Conservation (phyloP, 345 rosid genomes). For the Crucihimalaya himalaica region DNA sequence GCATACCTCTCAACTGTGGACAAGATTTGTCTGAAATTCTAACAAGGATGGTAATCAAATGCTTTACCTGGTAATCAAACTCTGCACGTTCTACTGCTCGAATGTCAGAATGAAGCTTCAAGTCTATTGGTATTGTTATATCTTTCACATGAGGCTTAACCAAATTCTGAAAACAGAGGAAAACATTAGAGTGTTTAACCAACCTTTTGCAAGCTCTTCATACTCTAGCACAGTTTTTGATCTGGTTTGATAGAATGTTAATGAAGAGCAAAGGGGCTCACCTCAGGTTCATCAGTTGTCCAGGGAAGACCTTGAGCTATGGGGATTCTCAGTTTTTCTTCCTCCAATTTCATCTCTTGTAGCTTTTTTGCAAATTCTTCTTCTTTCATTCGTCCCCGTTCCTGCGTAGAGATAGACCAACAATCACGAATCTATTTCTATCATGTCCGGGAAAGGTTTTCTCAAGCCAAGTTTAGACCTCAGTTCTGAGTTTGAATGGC, state of each 20-base stretch:
- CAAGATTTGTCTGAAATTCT: neutral
- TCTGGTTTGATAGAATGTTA: neutral
- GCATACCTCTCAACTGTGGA: neutral
- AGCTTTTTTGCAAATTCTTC: constrained; percentile 82
- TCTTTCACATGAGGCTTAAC: constrained; percentile 79
- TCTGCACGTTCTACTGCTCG: constrained; percentile 89
- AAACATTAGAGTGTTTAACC: neutral
- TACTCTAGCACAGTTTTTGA: neutral
- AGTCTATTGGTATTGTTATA: constrained; percentile 66
- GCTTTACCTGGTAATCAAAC: constrained; percentile 75
- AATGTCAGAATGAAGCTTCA: constrained; percentile 69
- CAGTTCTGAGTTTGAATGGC: constrained; percentile 89
- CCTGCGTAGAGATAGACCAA: constrained; percentile 44
- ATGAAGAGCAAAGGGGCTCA: constrained; percentile 27
- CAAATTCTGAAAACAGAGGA: constrained; percentile 51
- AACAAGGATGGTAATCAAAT: neutral
- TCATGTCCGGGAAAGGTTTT: neutral
- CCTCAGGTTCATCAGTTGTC: constrained; percentile 99
- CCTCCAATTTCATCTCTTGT: constrained; percentile 65
- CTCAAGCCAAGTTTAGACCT: constrained; percentile 47
- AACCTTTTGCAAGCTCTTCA: neutral
- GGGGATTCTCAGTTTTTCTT: constrained; percentile 70
- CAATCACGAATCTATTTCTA: neutral
- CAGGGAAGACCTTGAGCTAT: constrained; percentile 94
- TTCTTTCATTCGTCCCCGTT: constrained; percentile 82